These are phyloP conservation scores for Nelumbo lutea DNA, from an alignment of 164 flowering plant species.

Conservation along the genomic window DNA sequence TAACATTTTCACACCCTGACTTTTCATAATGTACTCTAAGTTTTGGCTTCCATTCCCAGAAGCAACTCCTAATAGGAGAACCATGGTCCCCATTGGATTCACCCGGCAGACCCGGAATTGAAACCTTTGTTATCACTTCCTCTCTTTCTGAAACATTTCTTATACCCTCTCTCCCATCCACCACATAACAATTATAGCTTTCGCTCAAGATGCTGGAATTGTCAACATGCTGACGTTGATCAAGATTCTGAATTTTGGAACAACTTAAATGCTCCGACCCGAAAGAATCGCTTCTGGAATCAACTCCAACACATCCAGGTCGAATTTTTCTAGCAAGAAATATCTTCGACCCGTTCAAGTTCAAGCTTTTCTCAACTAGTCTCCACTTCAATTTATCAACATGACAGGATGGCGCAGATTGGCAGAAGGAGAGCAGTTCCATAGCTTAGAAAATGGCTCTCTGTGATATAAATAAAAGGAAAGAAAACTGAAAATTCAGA, in stretches of 20 bases:
- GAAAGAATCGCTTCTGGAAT: conserved; percentile 12
- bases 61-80: conserved; percentile 57
- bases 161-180: conserved; percentile 37
- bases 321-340: conserved; percentile 18
- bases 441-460: conserved; percentile 16
- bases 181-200: conserved; percentile 38
- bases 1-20: conserved; percentile 66
- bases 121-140: conserved; percentile 36
- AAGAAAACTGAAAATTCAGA: too few species aligned
- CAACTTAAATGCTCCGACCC: background rate
- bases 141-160: conserved; percentile 26
- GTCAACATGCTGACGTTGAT: conserved; percentile 9
- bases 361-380: conserved; percentile 20
- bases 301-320: conserved; percentile 13
- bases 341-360: conserved; percentile 19
- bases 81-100: conserved; percentile 48
- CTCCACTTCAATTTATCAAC: conserved; percentile 21
- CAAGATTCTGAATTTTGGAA: conserved; percentile 4
- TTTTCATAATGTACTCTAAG: conserved; percentile 72
- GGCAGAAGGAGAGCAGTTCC: conserved; percentile 39
- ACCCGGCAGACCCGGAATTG: conserved; percentile 78
- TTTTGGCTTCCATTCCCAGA: conserved; percentile 93
- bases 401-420: conserved; percentile 21
- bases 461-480: conserved; percentile 2
- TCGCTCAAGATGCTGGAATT: conserved; percentile 26